Conservation (phyloP, 2,329 filamentous ascomycete species). For the Penicillium paneum region DNA sequence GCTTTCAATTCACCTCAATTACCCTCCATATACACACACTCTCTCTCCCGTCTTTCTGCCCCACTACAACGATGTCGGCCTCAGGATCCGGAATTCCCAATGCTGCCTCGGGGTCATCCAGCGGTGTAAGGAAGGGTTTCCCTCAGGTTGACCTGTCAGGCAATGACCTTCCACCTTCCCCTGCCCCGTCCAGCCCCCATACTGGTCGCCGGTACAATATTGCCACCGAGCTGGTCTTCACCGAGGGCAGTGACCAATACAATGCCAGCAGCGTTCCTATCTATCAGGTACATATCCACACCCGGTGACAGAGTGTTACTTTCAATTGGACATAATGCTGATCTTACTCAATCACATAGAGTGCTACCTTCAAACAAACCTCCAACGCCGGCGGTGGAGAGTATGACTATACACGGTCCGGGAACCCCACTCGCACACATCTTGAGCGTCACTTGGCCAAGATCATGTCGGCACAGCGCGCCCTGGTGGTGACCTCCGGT, state of each 20-base stretch:
- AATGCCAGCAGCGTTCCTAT: constrained; percentile 94
- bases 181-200: constrained; percentile 84
- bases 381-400: constrained; percentile 77
- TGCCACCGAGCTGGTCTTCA: constrained; percentile 94
- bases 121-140: constrained; percentile 50
- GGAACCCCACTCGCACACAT: constrained; percentile 93
- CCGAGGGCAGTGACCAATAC: constrained; percentile 94
- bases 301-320: background rate
- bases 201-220: constrained; percentile 86
- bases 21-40: background rate
- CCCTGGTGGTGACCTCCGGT: constrained; percentile 88
- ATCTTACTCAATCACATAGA: constrained; percentile 45
- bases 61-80: constrained; percentile 41
- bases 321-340: background rate
- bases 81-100: constrained; percentile 30
- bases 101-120: constrained; percentile 23
- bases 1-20: background rate
- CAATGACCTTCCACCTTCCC: constrained; percentile 83
- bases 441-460: constrained; percentile 96
- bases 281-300: constrained; percentile 64
- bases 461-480: constrained; percentile 93
- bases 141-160: constrained; percentile 73
- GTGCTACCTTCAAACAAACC: constrained; percentile 94
- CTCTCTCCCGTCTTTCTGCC: constrained; percentile 13
- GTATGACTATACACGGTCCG: constrained; percentile 97